phyloP scores from a whole-genome alignment of 768 basidiomycete species.

The Serendipita vermifera region DNA sequence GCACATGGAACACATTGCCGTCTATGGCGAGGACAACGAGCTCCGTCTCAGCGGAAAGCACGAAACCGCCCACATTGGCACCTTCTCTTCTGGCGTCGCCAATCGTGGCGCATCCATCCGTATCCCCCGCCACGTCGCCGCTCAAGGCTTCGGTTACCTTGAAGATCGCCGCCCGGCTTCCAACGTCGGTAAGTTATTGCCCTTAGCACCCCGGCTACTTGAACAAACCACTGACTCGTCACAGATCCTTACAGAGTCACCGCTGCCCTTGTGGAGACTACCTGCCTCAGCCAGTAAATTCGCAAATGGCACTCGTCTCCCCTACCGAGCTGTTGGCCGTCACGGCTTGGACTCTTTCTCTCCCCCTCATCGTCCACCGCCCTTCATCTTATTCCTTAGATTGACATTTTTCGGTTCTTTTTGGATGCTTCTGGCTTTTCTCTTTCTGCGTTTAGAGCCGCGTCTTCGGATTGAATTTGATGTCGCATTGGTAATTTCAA shows the following conservation, averaged over 20 bases:
- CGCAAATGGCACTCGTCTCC: no score
- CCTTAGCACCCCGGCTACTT: conserved; percentile 3
- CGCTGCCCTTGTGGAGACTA: conserved; percentile 78
- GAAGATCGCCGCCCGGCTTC: conserved; percentile 96
- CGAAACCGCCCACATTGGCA: conserved; percentile 89
- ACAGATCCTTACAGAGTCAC: conserved; percentile 93
- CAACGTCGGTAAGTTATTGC: conserved; percentile 65
- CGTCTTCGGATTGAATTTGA: no score
- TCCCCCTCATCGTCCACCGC: no score
- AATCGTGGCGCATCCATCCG: conserved; percentile 96
- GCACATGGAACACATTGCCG: conserved; percentile 91
- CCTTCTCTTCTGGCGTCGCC: conserved; percentile 90
- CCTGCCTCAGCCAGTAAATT: conserved; percentile 32
- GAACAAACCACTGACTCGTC: conserved; percentile 12
- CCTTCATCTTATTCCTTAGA: no score
- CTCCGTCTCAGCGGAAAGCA: conserved; percentile 90
- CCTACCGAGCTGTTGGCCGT: no score
- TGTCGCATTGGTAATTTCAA: no score
- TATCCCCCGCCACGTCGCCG: conserved; percentile 85
- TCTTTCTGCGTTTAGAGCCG: no score
- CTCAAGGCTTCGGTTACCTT: conserved; percentile 88
- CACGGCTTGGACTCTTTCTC: no score
- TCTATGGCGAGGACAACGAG: conserved; percentile 98
- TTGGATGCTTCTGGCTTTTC: no score
- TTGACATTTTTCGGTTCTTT: no score